Base-by-base conservation (phyloP, 2,329 filamentous ascomycete species). In the Fusarium stilboides region DNA sequence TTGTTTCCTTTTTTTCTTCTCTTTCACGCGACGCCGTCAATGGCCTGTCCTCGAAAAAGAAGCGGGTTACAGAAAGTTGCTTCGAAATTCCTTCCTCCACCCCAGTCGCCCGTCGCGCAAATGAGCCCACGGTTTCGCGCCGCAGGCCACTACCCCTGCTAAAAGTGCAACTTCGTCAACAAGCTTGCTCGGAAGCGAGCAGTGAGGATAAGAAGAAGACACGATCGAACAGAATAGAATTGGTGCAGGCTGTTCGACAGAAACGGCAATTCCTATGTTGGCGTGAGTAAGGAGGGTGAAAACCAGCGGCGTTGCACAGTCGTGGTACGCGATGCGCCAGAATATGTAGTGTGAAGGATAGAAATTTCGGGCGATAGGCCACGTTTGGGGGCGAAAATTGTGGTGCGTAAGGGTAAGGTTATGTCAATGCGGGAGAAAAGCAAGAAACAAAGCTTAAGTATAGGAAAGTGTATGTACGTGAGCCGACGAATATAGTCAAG, bases 111-210 rank as follows among this genome's bases (percentile, higher is more conserved):
- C 52, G 66, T 67, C 49, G 62, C 57, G 71, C 55, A 62, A 72
- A 72, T 74, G 70, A 73, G 71, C 69, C 66, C 63, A 73, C 65
- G 63, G 50, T 57, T 63, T 62, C 40, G 46, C 52, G 54, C 59
- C 56, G 69, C 43, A 37, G 34, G 56, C 50, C 53, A 44, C 40
- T 61, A 61, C 67, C 70, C 70, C 66, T 72, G 63, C 47, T 63
- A 54, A 58, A 40, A 65, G 39, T 39, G 55, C 60, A 56, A 40
- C 47, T 55, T 68, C 47, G 45, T 65, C 42, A 57, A 55, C 40
- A 47, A 45, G 34, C 57, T 60, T 57, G 31, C 52, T 62, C 40
- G 33, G 22, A 46, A 45, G 37, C 47, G 34, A 60, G 49, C 52
- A 36, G 36, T 24, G 43, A 57, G 46, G n/a, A 47, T 34, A 28